Evolutionary conservation across 805 yeast genomes (phyloP).

Genomic region (Helenozyma rhizophorensis): DNA sequence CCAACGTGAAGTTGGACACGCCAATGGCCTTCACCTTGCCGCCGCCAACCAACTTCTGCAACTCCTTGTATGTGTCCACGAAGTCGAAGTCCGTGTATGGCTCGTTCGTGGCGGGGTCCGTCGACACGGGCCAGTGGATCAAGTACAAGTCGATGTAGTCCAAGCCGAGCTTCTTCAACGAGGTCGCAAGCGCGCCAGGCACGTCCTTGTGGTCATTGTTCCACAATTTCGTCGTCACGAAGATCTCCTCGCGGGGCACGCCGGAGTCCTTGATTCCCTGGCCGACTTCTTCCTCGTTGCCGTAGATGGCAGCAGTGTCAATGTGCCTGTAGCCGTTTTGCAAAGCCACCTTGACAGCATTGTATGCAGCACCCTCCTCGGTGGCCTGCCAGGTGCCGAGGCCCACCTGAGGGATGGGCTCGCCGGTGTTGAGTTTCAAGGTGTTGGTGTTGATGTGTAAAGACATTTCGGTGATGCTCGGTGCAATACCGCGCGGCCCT

Average conservation of each 20-base stretch:
- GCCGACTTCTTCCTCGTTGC: conserved; percentile 15
- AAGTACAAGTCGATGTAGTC: conserved; percentile 70
- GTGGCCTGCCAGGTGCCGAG: conserved; percentile 56
- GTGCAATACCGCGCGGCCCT: background rate
- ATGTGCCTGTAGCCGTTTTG: conserved; percentile 25
- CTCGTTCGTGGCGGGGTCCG: conserved; percentile 8
- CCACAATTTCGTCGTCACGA: conserved; percentile 72
- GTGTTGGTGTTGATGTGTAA: conserved; percentile 9
- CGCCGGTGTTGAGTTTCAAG: conserved; percentile 11
- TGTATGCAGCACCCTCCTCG: conserved; percentile 45
- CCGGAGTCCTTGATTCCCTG: conserved; percentile 11
- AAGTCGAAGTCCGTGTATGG: conserved; percentile 15
- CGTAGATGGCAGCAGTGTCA: conserved; percentile 14
- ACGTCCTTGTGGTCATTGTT: conserved; percentile 52
- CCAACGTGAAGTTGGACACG: conserved; percentile 15
- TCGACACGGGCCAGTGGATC: conserved; percentile 43
- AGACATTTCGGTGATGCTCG: background rate
- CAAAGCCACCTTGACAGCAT: conserved; percentile 57
- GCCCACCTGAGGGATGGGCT: conserved; percentile 13
- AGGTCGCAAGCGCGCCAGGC: conserved; percentile 50
- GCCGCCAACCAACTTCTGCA: conserved; percentile 26
- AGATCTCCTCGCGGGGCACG: conserved; percentile 55
- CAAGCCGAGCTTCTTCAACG: conserved; percentile 54
- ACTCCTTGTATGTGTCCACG: conserved; percentile 30
- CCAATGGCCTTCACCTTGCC: conserved; percentile 16